Conservation (phyloP, 108 stramenopile species). For the Conticribra weissflogii region DNA sequence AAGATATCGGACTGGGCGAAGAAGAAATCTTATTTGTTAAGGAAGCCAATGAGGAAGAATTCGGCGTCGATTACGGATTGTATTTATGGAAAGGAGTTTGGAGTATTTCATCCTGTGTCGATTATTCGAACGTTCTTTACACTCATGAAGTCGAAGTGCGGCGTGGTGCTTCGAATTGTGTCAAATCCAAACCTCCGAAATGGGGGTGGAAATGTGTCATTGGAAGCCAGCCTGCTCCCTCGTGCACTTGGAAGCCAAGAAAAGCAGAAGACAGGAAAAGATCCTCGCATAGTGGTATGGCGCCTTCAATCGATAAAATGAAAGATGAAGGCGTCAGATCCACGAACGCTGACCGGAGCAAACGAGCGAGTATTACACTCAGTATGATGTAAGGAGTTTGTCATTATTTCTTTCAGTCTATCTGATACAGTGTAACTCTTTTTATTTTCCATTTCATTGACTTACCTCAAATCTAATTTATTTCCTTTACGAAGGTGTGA, state of each 20-base stretch:
- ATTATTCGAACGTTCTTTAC: slow-evolving; percentile 14
- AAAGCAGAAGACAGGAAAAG: neutral
- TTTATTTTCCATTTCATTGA: too few species aligned
- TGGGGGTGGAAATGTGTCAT: slow-evolving; percentile 5
- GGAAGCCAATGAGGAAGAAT: slow-evolving; percentile 13
- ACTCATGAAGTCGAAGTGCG: neutral
- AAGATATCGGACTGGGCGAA: slow-evolving; percentile 13
- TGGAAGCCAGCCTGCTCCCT: slow-evolving; percentile 9
- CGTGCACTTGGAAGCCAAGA: neutral
- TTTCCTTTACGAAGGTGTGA: too few species aligned
- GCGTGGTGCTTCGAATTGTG: neutral
- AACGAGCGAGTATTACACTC: neutral
- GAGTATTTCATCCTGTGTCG: slow-evolving; percentile 14
- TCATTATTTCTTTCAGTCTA: too few species aligned
- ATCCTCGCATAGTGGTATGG: neutral
- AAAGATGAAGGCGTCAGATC: neutral
- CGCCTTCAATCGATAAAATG: neutral
- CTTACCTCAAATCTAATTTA: too few species aligned
- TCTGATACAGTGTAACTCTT: too few species aligned
- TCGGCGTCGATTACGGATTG: neutral
- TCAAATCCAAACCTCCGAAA: slow-evolving; percentile 2
- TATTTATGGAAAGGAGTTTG: neutral
- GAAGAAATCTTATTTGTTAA: slow-evolving; percentile 15
- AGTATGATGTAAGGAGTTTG: too few species aligned
- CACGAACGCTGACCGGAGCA: neutral